Evolutionary conservation across 2,329 filamentous ascomycete genomes (phyloP).

Genomic region (Monosporascus sp.): DNA sequence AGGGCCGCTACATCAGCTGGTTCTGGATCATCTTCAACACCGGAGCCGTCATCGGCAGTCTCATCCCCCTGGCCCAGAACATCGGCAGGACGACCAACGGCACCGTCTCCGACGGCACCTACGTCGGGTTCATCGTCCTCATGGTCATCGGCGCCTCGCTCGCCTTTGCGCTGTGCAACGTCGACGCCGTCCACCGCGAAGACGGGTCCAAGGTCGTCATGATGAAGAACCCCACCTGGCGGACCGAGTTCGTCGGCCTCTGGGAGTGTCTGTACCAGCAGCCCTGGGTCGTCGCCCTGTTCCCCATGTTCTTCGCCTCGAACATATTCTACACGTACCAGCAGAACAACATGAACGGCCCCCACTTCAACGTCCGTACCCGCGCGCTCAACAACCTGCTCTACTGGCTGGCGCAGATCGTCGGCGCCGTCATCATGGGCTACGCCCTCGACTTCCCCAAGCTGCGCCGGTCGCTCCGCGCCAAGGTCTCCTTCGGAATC

Average conservation of each 20-base stretch:
- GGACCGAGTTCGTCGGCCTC: constrained; percentile 63
- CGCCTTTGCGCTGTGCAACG: constrained; percentile 57
- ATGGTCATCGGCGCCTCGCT: constrained; percentile 61
- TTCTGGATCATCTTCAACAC: constrained; percentile 97
- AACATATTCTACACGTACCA: constrained; percentile 82
- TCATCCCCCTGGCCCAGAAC: constrained; percentile 70
- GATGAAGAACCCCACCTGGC: constrained; percentile 74
- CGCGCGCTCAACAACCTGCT: constrained; percentile 64
- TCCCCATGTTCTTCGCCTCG: constrained; percentile 74
- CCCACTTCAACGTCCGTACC: constrained; percentile 66
- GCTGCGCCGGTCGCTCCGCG: constrained; percentile 56
- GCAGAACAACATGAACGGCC: constrained; percentile 64
- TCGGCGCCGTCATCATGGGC: constrained; percentile 64
- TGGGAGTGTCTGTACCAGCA: constrained; percentile 58
- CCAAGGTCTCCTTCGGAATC: constrained; percentile 51
- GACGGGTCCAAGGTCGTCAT: constrained; percentile 67
- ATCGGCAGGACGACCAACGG: constrained; percentile 45
- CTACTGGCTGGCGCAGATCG: constrained; percentile 68
- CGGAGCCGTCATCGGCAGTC: constrained; percentile 78
- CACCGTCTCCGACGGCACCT: constrained; percentile 61
- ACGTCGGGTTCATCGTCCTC: constrained; percentile 69
- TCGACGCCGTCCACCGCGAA: constrained; percentile 59
- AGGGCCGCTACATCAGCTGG: constrained; percentile 82
- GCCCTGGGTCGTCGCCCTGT: constrained; percentile 63
- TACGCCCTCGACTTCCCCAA: constrained; percentile 53